Conservation (phyloP, 148 eudicot species). For the Dysphania ambrosioides region DNA sequence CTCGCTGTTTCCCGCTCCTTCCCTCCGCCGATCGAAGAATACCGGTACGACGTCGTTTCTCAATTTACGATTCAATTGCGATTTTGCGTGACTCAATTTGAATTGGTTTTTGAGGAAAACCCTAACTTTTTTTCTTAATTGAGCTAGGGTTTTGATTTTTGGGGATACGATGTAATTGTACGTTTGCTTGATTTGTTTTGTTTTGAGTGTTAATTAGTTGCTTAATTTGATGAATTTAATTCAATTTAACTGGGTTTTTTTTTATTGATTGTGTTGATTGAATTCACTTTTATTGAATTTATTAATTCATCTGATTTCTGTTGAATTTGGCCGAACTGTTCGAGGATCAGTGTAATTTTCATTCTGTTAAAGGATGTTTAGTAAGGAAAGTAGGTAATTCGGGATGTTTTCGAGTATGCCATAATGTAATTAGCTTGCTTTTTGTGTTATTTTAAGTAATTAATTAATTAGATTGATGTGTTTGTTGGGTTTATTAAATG, state of each 20-base stretch:
- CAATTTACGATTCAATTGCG: too few species aligned
- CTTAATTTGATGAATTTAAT: conserved; percentile 24
- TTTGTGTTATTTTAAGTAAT: too few species aligned
- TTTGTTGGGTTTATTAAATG: conserved; percentile 11
- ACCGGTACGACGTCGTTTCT: conserved; percentile 33
- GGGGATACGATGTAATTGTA: conserved; percentile 9
- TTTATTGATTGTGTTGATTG: not conserved
- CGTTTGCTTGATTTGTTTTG: conserved; percentile 18
- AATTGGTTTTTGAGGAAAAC: conserved; percentile 28
- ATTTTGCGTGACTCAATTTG: conserved; percentile 24
- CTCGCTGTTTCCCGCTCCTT: too few species aligned
- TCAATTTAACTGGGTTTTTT: not conserved
- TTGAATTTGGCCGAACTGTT: conserved; percentile 15
- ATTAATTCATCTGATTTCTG: not conserved
- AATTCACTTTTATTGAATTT: too few species aligned
- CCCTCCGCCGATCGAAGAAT: conserved; percentile 41
- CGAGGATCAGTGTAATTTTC: conserved; percentile 7
- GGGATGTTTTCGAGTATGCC: not conserved
- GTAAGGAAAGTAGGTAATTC: not conserved
- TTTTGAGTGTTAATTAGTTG: conserved; percentile 20
- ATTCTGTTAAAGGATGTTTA: not conserved
- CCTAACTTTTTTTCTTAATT: conserved; percentile 30
- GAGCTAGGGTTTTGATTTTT: conserved; percentile 47
- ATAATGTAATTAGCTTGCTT: not conserved
- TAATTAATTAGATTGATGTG: not conserved